Base-by-base conservation (phyloP, 306 rosid species). In the Lathyrus sativus region DNA sequence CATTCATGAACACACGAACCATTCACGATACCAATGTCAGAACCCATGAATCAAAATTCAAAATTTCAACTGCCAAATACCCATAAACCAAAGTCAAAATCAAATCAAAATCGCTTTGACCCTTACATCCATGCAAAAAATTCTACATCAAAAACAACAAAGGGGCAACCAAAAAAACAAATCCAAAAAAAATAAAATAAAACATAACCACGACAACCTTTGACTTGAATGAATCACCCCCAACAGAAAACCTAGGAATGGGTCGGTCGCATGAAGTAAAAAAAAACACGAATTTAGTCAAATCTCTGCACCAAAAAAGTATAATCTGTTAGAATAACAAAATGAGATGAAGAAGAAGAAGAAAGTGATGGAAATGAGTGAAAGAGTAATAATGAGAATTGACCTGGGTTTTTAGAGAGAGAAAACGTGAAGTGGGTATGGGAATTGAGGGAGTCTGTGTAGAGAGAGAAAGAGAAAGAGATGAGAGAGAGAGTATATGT, bases 21-120 rank as follows among this genome's bases (percentile, higher is more conserved):
- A 75, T 85, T 88, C 57, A 73, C 84, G 58, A 73, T 78, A 81
- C 97, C 89, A 85, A 84, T 74, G 71, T 75, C 81, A 28, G 96
- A 77, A 60, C 82, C 90, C 98, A 93, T 93, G 9, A 69, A 78
- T 66, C 84, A 73, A 72, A 81, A 54, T 75, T 77, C 83, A 74
- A 70, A 81, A 67, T 83, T 80, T 84, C 82, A 68, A 67, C 68
- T 31, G 12, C 18, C 26, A 76, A 44, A 55, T 8, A 33, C 79
- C 18, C 62, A 39, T 0, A 76, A 65, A 54, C 67, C 46, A 71
- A 59, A 67, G 46, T 55, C 66, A 38, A 77, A 82, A 82, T 67
- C 85, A 68, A 81, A 81, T 51, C 81, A 77, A 81, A 67, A 79
- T 62, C 84, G 79, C 85, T 69, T 79, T 67, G 65, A 79, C 66